Evolutionary conservation across 768 basidiomycete species (phyloP).

Genomic region (Tricholoma saponaceum): DNA sequence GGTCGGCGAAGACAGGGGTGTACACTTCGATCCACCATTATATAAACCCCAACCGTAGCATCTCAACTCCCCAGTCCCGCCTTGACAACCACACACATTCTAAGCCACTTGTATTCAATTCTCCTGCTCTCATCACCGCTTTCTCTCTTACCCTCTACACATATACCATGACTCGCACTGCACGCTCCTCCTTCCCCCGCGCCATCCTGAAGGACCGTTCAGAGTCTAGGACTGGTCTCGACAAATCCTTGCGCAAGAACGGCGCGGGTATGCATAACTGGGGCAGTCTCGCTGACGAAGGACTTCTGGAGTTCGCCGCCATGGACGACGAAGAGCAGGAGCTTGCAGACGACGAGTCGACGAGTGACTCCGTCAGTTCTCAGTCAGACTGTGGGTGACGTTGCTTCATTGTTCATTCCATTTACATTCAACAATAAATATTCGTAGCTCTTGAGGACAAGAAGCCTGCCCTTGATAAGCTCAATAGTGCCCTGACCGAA

Average conservation of each 20-base stretch:
- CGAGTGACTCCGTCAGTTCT: conserved; percentile 12
- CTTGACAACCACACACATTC: conserved; percentile 6
- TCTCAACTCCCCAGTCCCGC: background rate
- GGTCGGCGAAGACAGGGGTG: conserved; percentile 18
- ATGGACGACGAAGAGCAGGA: conserved; percentile 54
- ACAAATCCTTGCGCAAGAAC: conserved; percentile 68
- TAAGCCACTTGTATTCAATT: conserved; percentile 1
- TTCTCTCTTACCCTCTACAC: background rate
- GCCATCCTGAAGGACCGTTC: conserved; percentile 77
- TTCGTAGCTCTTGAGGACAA: conserved; percentile 21
- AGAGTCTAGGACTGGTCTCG: conserved; percentile 71
- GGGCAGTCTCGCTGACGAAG: conserved; percentile 69
- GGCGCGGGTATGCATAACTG: conserved; percentile 85
- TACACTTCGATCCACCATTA: conserved; percentile 8
- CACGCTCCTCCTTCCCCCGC: conserved; percentile 64
- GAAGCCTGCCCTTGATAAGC: conserved; percentile 30
- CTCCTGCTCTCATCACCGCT: background rate
- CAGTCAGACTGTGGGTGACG: conserved; percentile 15
- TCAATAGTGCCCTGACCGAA: conserved; percentile 44
- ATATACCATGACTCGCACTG: conserved; percentile 72
- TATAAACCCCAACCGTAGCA: conserved; percentile 14
- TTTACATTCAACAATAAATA: background rate
- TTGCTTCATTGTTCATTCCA: background rate
- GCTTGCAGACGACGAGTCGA: conserved; percentile 26
- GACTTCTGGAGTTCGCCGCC: conserved; percentile 54